phyloP scores from a whole-genome alignment of 192 early-diverging fungal species.

The Linnemannia elongata region DNA sequence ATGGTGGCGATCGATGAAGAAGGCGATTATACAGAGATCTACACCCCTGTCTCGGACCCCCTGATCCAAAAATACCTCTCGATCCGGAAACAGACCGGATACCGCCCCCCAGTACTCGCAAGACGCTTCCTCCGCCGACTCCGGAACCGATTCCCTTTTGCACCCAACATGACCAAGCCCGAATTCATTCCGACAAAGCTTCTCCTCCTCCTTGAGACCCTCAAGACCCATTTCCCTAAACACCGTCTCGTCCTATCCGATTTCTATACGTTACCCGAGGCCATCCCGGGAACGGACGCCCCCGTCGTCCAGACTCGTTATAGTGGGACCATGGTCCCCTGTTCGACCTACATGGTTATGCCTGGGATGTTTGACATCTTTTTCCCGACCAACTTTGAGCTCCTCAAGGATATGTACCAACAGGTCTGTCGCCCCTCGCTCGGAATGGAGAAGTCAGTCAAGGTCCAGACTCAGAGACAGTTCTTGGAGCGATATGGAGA shows the following conservation, averaged over 20 bases:
- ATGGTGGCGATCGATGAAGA: slow-evolving; percentile 85
- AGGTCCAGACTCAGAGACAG: slow-evolving; percentile 80
- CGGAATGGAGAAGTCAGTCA: slow-evolving; percentile 60
- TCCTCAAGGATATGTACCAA: slow-evolving; percentile 83
- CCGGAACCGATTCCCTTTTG: slow-evolving; percentile 79
- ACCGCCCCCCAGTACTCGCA: slow-evolving; percentile 74
- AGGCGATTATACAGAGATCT: slow-evolving; percentile 90
- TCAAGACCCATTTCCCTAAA: slow-evolving; percentile 86
- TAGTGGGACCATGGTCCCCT: slow-evolving; percentile 91
- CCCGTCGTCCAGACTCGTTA: slow-evolving; percentile 98
- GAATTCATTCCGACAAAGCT: slow-evolving; percentile 95
- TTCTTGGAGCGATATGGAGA: slow-evolving; percentile 87
- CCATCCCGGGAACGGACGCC: slow-evolving; percentile 83
- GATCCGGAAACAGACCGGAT: slow-evolving; percentile 69
- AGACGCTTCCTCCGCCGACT: slow-evolving; percentile 63
- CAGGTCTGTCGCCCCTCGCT: slow-evolving; percentile 65
- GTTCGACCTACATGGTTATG: slow-evolving; percentile 95
- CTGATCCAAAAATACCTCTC: slow-evolving; percentile 80
- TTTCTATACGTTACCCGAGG: slow-evolving; percentile 88
- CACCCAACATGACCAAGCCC: slow-evolving; percentile 84
- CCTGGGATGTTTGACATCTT: slow-evolving; percentile 99
- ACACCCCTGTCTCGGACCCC: slow-evolving; percentile 84
- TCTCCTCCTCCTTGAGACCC: slow-evolving; percentile 78
- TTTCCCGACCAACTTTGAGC: slow-evolving; percentile 97
- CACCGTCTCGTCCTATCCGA: slow-evolving; percentile 92